These are phyloP conservation scores for Taphrina pruni DNA, from an alignment of 1,139 yeast genomes.

Conservation along the genomic window DNA sequence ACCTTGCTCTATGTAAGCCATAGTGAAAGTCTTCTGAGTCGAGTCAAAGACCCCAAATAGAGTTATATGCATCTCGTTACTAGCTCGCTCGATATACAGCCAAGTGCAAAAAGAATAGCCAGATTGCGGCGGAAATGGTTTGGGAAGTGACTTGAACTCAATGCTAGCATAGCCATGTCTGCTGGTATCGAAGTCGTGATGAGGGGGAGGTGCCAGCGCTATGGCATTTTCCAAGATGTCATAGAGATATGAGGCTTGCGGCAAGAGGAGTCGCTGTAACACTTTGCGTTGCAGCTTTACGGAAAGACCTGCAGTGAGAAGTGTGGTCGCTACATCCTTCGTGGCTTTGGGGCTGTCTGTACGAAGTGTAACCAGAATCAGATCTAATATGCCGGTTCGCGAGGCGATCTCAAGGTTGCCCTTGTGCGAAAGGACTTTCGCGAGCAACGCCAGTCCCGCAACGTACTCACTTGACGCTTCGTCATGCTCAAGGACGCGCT, in stretches of 20 bases:
- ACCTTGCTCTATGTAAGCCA: constrained; percentile 46
- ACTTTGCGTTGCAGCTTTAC: background rate
- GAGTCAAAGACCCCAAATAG: constrained; percentile 46
- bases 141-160: constrained; percentile 14
- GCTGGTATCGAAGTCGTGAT: constrained; percentile 25
- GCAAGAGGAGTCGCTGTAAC: background rate
- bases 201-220: constrained; percentile 8
- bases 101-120: constrained; percentile 47
- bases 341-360: background rate
- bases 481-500: background rate
- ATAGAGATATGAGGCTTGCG: background rate
- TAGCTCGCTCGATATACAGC: constrained; percentile 45
- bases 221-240: constrained; percentile 2
- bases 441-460: background rate
- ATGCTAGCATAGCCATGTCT: constrained; percentile 35
- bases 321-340: background rate
- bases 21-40: constrained; percentile 45
- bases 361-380: background rate
- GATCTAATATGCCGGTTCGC: background rate
- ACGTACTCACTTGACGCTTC: background rate
- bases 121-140: constrained; percentile 32
- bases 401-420: background rate
- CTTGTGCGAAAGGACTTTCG: background rate
- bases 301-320: background rate
- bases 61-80: constrained; percentile 44